Base-by-base conservation (phyloP, 495 filamentous ascomycete genomes). In the Neurospora sp. region DNA sequence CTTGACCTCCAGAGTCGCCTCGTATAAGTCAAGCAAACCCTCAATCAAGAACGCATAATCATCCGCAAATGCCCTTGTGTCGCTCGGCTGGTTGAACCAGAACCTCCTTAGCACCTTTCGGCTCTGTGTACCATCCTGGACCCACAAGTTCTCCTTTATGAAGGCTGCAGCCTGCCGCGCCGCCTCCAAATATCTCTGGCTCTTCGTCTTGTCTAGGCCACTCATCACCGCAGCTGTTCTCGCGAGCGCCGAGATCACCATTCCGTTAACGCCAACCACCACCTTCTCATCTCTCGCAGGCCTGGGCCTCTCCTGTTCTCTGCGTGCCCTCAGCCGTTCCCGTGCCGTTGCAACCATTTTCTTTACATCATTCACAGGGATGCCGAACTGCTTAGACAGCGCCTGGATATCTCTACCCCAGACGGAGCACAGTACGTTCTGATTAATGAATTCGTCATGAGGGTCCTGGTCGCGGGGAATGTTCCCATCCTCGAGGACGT, bases 271-370 rank as follows among this genome's bases (percentile, higher is more conserved):
- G 10, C 87, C 86, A 1, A 91, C 89, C 15, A 99, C 90, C 71
- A 98, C 92, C 79, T 98, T 98, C 77, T 97, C 93, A 79, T 99
- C 96, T 10, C 96, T 82, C 13, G 87, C 89, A n/a, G 96, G 96
- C 19, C 91, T 86, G 4, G 91, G 90, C 3, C 96, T 89, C 75
- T 91, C 91, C 77, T 84, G 90, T 66, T 95, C 89, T 34, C 94
- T 86, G 78, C 97, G 88, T 28, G 89, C 87, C 24, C 88, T 86
- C 31, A 99, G 85, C 77, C 92, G 94, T 77, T 88, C 85, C 74
- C 89, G 88, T 13, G 92, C 91, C 3, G 84, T 81, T 40, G 86
- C 86, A 73, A 99, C 88, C n/a, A 92, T 92, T 69, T 85, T 82
- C 38, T 89, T 86, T 17, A 95, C 89, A 77, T 96, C 92, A 7